Evolutionary conservation across 805 yeast species (phyloP), one percentile per base, ranked within the genome.

Genomic region (Candida michaelii): DNA sequence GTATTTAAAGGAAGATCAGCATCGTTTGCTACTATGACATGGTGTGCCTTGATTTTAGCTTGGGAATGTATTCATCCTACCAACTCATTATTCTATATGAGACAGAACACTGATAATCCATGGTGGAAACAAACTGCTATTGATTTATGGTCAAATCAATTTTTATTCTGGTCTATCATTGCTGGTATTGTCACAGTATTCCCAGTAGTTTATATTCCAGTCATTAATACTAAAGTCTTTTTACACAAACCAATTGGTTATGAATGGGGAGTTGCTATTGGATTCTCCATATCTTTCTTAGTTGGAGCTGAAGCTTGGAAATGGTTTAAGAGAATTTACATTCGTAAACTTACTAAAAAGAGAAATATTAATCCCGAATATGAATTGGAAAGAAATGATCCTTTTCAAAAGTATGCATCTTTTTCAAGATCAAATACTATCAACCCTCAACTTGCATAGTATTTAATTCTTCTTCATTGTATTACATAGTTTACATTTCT

Each of bases 181-280:
- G 66, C 63, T 5, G 73, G 70, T 2, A 52, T 61, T 39, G 47
- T 64, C 4, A 50, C 66, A 15, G 71, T 65, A 21, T 66, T 66
- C 59, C 71, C 73, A 5, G 70, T 65, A 15, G 59, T 66, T 12
- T 66, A 66, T 52, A 66, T 66, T 29, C 71, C 71, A 4, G 73
- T 66, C 19, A 66, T 66, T 45, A 66, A 66, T 49, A 52, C 55
- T 42, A 65, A 65, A 51, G 71, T 66, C 8, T 66, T 66, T 37
- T 56, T 66, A 41, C 71, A 66, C 43, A 56, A 53, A n/a, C 59
- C 63, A 8, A 66, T 66, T 33, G 66, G 66, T 1, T 65, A 60
- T 44, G 73, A 66, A 50, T 65, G 71, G 71, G 71, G 69, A 1
- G 50, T 66, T 35, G 63, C 71, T 0, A 45, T 65, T 40, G 71